Base-by-base conservation (phyloP, 305 asterid genomes). In the Fraxinus dipetala region DNA sequence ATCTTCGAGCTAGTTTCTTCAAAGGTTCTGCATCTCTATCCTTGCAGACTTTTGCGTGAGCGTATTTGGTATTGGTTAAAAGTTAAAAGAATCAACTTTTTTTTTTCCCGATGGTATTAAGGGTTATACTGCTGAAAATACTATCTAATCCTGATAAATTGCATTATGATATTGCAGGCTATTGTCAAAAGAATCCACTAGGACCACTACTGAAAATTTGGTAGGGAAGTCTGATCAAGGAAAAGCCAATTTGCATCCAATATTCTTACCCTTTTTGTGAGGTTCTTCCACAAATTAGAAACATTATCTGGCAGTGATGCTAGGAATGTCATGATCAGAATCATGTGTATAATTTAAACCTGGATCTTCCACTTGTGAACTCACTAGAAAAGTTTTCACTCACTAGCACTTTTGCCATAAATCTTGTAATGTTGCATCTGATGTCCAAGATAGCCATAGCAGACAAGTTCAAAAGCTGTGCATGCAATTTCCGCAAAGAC, bases 401-500 rank as follows among this genome's bases (percentile, higher is more conserved):
- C 20, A 6, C 40, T 35, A 35, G 61, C 20, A 14, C 61, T 51
- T 51, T 51, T 14, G 7, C 61, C 61, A 16, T 51, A 16, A 51
- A 14, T 51, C 61, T 16, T 51, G 7, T 51, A 51, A 14, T 16
- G 22, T 51, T 16, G 61, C 61, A 14, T 51, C 61, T 16, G 7
- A 51, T 14, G 22, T 14, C 61, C 61, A 51, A 13, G 5, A 45
- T 2, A 40, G 3, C 48, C 48, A 40, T 40, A 10, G 48, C 51
- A 43, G 51, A 45, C 18, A 45, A 45, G 18, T 45, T 45, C 59
- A 14, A 48, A 88, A 85, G 86, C 86, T 22, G 88, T 82, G 86
- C 87, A 84, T 91, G 90, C 40, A 87, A 85, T 45, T 72, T 75
- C 82, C 79, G 89, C 89, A 87, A 88, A 89, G 86, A 75, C 22